Conservation (phyloP, 108 stramenopile species). For the Nannochloropsis salina region DNA sequence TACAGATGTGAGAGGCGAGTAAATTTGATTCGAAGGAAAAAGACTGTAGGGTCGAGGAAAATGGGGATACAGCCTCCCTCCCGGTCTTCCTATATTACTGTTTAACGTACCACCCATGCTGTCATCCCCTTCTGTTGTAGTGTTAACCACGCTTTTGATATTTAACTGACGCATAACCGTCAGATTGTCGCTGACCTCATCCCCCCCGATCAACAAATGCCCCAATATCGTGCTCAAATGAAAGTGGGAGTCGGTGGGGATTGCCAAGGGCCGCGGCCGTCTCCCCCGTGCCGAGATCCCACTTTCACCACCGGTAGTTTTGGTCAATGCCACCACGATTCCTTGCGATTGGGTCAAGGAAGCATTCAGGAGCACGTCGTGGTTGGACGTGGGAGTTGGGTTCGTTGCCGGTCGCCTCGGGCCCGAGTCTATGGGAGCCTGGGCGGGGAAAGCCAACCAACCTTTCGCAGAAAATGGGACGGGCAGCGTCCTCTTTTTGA, state of each 20-base stretch:
- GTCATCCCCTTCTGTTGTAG: not conserved
- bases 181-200: conserved; percentile 15
- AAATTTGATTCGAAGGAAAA: not conserved
- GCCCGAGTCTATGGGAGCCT: not conserved
- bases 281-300: not conserved
- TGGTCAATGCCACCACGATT: not conserved
- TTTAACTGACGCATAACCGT: not conserved
- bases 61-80: not conserved
- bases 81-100: not conserved
- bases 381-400: not conserved
- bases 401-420: not conserved
- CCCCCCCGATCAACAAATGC: not conserved
- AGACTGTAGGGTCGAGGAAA: not conserved
- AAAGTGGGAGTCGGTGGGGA: not conserved
- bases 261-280: not conserved
- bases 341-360: not conserved
- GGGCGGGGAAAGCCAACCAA: not conserved
- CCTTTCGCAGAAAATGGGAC: not conserved
- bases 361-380: not conserved
- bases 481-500: not conserved
- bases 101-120: not conserved
- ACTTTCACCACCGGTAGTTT: not conserved
- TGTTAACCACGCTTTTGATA: not conserved
- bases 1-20: not conserved
- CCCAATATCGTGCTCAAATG: conserved; percentile 9